Base-by-base conservation (phyloP, 1,139 yeast species). In the Pichia kudriavzevii region DNA sequence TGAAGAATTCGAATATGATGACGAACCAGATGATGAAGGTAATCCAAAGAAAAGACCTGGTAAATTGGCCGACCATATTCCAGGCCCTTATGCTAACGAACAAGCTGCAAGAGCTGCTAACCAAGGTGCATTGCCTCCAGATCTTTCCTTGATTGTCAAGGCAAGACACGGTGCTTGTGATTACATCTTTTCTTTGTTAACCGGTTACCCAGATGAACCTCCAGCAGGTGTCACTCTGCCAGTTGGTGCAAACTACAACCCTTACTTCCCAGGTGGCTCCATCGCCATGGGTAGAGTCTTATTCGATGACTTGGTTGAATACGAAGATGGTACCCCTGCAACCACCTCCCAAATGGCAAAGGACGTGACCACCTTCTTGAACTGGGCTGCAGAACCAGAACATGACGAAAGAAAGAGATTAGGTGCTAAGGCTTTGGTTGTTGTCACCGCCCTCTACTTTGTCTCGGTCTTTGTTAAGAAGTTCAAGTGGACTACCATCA, bases 71-170 rank as follows among this genome's bases (percentile, higher is more conserved):
- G 99, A 91, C 66, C 77, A 82, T 67, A 69, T 93, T 54, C 97
- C 94, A 52, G 83, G 82, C 48, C 98, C 99, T 43, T 91, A 91
- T 64, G 87, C 83, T 52, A 91, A 91, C 62, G 98, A 91, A 64
- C 94, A 93, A 69, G 97, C 97, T 48, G 98, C 98, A 36, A 85
- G 98, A 72, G 96, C 98, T 50, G 96, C 95, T 48, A 91, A 91
- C 74, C 96, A 85, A 69, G 98, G 99, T 66, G 96, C 98, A 45
- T 72, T 82, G 50, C 99, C 99, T 46, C 99, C 99, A 46, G 99
- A 91, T 69, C 78, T 91, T 61, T 87, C 96, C 27, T 75, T 91
- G 64, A 85, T 91, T 59, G 94, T 91, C 64, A 91, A 91, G 77
- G 97, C 98, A 52, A 84, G 99, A 76, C 98, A 91, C 68, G 97